Base-by-base conservation (phyloP, 495 filamentous ascomycete genomes). In the Daldinia caldariorum region DNA sequence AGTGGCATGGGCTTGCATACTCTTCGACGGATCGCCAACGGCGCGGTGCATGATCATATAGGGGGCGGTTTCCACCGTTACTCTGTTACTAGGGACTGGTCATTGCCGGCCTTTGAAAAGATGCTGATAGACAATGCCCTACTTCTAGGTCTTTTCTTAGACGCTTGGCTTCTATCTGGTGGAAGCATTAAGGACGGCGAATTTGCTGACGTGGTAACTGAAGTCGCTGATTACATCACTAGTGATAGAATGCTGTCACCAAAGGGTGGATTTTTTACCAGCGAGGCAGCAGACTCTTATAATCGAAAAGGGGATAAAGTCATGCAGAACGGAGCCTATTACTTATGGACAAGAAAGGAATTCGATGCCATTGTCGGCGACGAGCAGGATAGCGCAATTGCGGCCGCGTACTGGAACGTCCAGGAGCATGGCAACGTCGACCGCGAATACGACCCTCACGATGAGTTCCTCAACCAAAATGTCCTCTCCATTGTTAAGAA, bases 61-160 rank as follows among this genome's bases (percentile, higher is more conserved):
- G 96, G 95, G 3, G 88, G 90, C 74, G 95, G 95, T 4, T 97
- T 98, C 74, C 88, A 93, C 54, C 85, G 95, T 53, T 97, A 97
- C 70, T 96, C 93, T 39, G 90, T 97, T 6, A 98, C 95, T 6
- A 81, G 85, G 29, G 91, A 97, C 78, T 99, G 95, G 95, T 89
- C 87, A 60, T 79, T 99, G 43, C 95, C 95, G 26, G 94, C 97
- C 74, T 99, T 99, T 74, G 95, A 99, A 80, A 99, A 99, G 84
- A 97, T 99, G 92, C 87, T 97, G 3, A 94, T 94, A 62, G 96
- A 98, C 75, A 94, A 99, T 70, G 92, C 91, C 7, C 91, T 97
- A 67, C 86, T 99, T 12, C 79, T 99, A 13, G 86, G 91, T 66
- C 86, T 93, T 22, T 99, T 96, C 74, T 84, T 97, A 6, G 94